Base-by-base conservation (phyloP, 176 grass and related monocot genomes). In the Alloteropsis semialata region DNA sequence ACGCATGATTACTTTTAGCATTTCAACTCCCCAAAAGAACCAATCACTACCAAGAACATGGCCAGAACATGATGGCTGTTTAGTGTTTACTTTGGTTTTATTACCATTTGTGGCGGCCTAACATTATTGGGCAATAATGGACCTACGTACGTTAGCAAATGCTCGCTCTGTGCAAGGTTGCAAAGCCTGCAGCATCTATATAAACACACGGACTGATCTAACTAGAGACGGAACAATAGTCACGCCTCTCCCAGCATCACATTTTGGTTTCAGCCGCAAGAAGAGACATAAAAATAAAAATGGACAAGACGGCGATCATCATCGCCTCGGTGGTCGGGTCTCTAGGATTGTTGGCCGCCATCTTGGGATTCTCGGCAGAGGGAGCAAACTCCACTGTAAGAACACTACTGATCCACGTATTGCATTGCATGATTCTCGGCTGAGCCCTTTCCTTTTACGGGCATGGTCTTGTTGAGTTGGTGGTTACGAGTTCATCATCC, bases 301-400 rank as follows among this genome's bases (percentile, higher is more conserved):
- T 60, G 74, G 54, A 82, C 1, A 82, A 72, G 66, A 57, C 49
- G 25, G 25, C 13, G 0, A 59, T 82, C 50, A 82, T 82, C 48
- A 37, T 82, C 1, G 59, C 65, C 6, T 41, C 79, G 11, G 79
- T 82, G 48, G 39, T 82, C 17, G 66, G 79, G 11, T 59, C 51
- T 22, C 79, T 82, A 5, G 79, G 79, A 7, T 3, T 82, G 51
- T 2, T 82, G 65, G 44, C 51, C 19, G 79, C 51, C 51, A 22
- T 82, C 51, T 10, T 82, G 19, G 76, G 59, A 3, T 79, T 79
- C 28, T 13, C 43, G 6, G 76, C 76, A 0, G 76, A 79, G 43
- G 58, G 59, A 0, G 5, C 58, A 50, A 48, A 63, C 3, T 38
- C 17, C 1, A 11, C 39, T 21, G 58, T 79, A 79, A 34, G 76